These are phyloP conservation scores for Globomyces sp. DNA, from an alignment of 371 early-diverging fungal species.

Conservation along the genomic window DNA sequence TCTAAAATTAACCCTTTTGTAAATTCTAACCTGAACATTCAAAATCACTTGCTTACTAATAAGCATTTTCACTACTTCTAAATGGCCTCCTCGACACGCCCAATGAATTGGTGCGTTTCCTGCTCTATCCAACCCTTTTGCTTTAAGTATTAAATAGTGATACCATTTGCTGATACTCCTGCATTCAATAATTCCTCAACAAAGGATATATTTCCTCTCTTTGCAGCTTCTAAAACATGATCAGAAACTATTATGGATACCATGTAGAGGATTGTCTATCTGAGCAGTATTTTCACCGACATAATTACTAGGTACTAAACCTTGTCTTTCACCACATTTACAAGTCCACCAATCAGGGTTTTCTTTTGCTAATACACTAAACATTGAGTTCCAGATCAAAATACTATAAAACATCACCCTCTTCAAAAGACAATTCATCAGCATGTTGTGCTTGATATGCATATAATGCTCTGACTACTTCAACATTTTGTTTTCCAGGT, in stretches of 20 bases:
- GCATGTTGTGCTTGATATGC: constrained; percentile 41
- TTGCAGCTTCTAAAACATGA: constrained; percentile 14
- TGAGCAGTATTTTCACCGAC: constrained; percentile 50
- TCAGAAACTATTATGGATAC: constrained; percentile 19
- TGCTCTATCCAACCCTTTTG: constrained; percentile 44
- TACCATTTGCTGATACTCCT: constrained; percentile 50
- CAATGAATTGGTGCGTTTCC: constrained; percentile 55
- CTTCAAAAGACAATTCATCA: constrained; percentile 49
- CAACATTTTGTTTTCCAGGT: constrained; percentile 44
- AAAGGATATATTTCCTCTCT: constrained; percentile 45
- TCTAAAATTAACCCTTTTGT: constrained; percentile 27
- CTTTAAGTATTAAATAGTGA: neutral
- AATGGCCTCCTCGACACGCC: constrained; percentile 51
- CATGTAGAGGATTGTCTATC: constrained; percentile 54
- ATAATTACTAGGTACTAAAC: constrained; percentile 51
- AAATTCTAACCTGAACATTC: constrained; percentile 30
- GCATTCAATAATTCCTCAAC: constrained; percentile 44
- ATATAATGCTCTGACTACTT: constrained; percentile 50
- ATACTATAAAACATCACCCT: constrained; percentile 46
- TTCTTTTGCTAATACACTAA: constrained; percentile 45
- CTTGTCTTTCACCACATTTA: constrained; percentile 43
- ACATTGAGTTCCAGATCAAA: neutral
- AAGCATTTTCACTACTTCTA: constrained; percentile 40
- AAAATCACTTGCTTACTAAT: constrained; percentile 38
- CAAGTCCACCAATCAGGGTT: constrained; percentile 56